These are phyloP conservation scores for Boletus sp. DNA, from an alignment of 768 basidiomycete genomes.

Conservation along the genomic window DNA sequence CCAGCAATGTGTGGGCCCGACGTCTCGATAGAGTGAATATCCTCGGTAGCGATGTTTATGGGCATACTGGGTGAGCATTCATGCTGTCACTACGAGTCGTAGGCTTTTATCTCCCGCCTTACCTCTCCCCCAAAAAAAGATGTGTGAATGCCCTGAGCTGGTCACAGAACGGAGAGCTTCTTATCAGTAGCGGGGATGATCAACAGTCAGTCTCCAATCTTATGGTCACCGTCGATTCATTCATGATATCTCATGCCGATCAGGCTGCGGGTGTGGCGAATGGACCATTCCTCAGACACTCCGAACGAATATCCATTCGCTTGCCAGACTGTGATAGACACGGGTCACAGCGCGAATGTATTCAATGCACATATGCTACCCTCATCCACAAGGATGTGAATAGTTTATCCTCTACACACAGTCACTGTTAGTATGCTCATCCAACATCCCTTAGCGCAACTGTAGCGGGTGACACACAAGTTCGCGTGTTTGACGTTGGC, in stretches of 20 bases:
- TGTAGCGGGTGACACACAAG: constrained; percentile 71
- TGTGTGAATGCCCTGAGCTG: constrained; percentile 79
- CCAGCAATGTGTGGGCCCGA: constrained; percentile 26
- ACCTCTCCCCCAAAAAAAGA: constrained; percentile 33
- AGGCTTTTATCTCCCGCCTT: neutral
- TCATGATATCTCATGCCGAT: neutral
- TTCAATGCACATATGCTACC: constrained; percentile 84
- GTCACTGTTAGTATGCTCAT: constrained; percentile 8
- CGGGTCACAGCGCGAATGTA: constrained; percentile 81
- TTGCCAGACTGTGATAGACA: constrained; percentile 65
- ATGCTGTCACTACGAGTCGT: constrained; percentile 5
- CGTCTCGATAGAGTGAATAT: constrained; percentile 67
- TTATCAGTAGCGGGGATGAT: constrained; percentile 74
- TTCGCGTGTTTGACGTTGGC: constrained; percentile 74
- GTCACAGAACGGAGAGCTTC: constrained; percentile 60
- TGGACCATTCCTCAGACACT: constrained; percentile 42
- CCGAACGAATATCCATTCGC: constrained; percentile 57
- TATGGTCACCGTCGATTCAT: neutral
- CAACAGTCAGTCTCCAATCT: constrained; percentile 45
- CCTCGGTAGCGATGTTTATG: constrained; percentile 54
- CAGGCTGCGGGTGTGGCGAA: constrained; percentile 77
- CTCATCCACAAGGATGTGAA: constrained; percentile 73
- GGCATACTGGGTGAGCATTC: constrained; percentile 65
- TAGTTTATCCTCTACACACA: constrained; percentile 17
- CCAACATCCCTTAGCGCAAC: constrained; percentile 46